Evolutionary conservation across 2,329 filamentous ascomycete genomes (phyloP), one percentile per base, ranked within the genome.

Genomic region (Colletotrichum incanum): DNA sequence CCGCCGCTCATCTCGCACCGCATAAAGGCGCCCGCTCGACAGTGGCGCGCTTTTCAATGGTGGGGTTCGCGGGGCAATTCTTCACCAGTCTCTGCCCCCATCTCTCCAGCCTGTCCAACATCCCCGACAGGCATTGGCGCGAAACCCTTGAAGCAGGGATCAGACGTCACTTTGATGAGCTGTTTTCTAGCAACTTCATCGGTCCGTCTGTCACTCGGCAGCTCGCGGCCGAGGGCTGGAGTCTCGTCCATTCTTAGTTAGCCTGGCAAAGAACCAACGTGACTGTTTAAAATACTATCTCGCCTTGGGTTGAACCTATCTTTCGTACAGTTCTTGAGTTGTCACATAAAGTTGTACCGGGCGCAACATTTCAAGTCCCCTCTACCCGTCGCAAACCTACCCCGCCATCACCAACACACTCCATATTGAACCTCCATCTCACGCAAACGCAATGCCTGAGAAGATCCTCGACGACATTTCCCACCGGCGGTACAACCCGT

Each of bases 391-490:
- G 28, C 50, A 43, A 18, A 62, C 37, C 65, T 67, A 73, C 71
- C 71, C 73, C 59, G 63, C 73, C 66, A 65, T 62, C 65, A 34
- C n/a, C n/a, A 41, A 45, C 14, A 34, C 20, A 56, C 61, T 12
- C 26, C 45, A 43, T 34, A 4, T 45, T 47, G 37, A 34, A 45
- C 12, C 23, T 26, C 23, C 18, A 6, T 9, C 14, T 20, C 47
- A n/a, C 20, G 20, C 71, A 72, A 39, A 62, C 76, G 83, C 74
- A 58, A 95, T 95, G 93, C 89, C 90, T 11, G 92, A 93, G 79
- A 88, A 90, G 75, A 91, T 96, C 61, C 91, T 99, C 62, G 92
- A 98, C 86, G 96, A 99, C 82, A 98, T 99, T 78, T 98, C 96
- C 52, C 96, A 99, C 81, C 89, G 96, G 78, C 93, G 96, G 81